These are phyloP conservation scores for Mycena filopes DNA, from an alignment of 768 basidiomycete species.

Conservation along the genomic window DNA sequence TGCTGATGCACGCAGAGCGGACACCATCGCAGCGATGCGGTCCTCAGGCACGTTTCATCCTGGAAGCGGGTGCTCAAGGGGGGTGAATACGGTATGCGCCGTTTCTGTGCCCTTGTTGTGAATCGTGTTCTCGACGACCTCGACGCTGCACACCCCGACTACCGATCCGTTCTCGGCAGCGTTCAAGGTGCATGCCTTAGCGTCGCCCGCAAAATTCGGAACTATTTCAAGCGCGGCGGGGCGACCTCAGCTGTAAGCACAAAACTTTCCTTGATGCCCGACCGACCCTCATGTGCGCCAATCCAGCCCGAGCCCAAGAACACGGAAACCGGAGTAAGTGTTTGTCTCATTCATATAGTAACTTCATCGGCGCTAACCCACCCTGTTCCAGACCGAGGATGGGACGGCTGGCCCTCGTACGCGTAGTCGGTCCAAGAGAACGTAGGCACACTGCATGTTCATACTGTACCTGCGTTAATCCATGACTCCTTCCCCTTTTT, in stretches of 20 bases:
- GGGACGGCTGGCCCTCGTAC: neutral
- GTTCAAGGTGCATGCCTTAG: neutral
- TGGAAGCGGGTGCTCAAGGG: neutral
- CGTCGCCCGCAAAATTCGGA: neutral
- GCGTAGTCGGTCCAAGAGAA: constrained; percentile 9
- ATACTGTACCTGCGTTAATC: neutral
- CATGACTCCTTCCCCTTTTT: neutral
- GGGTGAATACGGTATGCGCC: neutral
- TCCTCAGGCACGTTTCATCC: no score
- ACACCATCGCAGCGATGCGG: neutral
- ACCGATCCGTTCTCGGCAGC: neutral
- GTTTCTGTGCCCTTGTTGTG: neutral
- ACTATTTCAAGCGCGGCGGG: constrained; percentile 1
- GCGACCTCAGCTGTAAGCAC: neutral
- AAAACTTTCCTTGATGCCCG: no score
- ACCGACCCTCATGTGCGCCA: no score
- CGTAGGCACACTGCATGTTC: neutral
- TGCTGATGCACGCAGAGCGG: neutral
- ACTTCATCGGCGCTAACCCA: no score
- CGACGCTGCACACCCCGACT: neutral
- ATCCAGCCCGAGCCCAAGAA: no score
- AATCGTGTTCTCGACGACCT: neutral
- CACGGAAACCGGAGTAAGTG: no score
- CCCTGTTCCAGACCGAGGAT: neutral
- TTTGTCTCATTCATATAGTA: no score